Conservation (phyloP, 768 basidiomycete genomes). For the Leucocoprinus leucothites region DNA sequence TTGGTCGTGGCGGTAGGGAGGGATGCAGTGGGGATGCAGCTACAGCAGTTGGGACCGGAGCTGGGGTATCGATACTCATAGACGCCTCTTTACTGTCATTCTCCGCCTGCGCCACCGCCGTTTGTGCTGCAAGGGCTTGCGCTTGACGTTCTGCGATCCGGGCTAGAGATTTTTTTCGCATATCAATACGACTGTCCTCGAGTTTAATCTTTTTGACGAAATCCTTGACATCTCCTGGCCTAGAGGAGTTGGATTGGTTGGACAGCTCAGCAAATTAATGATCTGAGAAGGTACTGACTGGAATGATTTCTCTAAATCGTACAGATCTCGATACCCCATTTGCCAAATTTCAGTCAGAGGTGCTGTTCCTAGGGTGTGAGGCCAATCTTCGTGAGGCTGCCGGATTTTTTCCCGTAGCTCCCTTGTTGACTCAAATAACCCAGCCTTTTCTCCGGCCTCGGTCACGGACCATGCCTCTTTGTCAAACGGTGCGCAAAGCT, state of each 20-base stretch:
- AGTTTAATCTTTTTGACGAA: slow-evolving; percentile 69
- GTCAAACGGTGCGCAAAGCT: slow-evolving; percentile 76
- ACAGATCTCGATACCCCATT: slow-evolving; percentile 67
- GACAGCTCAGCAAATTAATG: neutral
- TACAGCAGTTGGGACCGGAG: slow-evolving; percentile 18
- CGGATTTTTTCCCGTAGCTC: slow-evolving; percentile 50
- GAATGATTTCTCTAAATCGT: slow-evolving; percentile 63
- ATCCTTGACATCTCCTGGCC: slow-evolving; percentile 71
- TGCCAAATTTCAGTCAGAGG: slow-evolving; percentile 81
- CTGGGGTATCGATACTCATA: slow-evolving; percentile 16
- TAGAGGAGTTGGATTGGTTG: too few species aligned
- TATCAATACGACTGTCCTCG: slow-evolving; percentile 61
- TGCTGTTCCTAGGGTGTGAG: slow-evolving; percentile 63
- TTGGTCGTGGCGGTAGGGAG: slow-evolving; percentile 70
- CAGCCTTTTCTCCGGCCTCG: slow-evolving; percentile 45
- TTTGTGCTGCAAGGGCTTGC: slow-evolving; percentile 12
- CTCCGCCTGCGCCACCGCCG: neutral
- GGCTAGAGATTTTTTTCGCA: slow-evolving; percentile 40
- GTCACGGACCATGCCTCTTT: slow-evolving; percentile 59
- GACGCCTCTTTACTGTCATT: slow-evolving; percentile 9
- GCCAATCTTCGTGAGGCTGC: slow-evolving; percentile 58
- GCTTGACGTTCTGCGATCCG: slow-evolving; percentile 28
- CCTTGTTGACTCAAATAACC: slow-evolving; percentile 61
- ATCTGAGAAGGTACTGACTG: slow-evolving; percentile 36
- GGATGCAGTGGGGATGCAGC: slow-evolving; percentile 54